Conservation (phyloP, 345 rosid genomes). For the Luvunga scandens region DNA sequence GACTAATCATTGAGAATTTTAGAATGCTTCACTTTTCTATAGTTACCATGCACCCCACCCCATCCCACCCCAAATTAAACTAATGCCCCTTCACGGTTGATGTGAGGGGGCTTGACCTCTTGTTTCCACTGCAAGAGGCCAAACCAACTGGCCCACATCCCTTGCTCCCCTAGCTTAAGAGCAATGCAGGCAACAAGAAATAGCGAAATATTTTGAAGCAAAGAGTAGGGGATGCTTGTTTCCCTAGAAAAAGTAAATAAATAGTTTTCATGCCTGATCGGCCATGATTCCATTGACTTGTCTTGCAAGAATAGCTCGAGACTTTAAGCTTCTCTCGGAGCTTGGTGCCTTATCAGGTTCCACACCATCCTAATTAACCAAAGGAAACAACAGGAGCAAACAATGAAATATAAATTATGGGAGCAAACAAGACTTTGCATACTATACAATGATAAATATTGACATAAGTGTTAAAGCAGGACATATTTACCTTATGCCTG, state of each 20-base stretch:
- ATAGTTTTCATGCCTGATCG: constrained; percentile 66
- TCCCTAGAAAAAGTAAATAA: background rate
- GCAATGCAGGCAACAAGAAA: background rate
- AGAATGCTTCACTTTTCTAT: background rate
- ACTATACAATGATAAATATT: background rate
- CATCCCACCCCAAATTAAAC: background rate
- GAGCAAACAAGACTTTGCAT: background rate
- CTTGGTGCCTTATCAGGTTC: constrained; percentile 76
- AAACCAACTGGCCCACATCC: background rate
- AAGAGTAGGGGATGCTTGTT: background rate
- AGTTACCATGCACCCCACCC: background rate
- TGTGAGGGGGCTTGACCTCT: background rate
- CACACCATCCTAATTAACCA: constrained; percentile 51
- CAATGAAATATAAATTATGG: background rate
- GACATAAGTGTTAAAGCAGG: background rate
- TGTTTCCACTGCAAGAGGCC: background rate
- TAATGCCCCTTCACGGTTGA: background rate
- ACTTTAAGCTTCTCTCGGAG: constrained; percentile 63
- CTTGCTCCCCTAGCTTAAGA: constrained; percentile 3
- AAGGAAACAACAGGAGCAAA: constrained; percentile 12
- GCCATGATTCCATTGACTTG: constrained; percentile 79
- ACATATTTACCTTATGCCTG: constrained; percentile 58
- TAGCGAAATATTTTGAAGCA: background rate
- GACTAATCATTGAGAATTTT: constrained; percentile 1
- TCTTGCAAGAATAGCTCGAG: constrained; percentile 80